phyloP scores from a whole-genome alignment of 2,329 filamentous ascomycete genomes.

The Raffaelea arxii region DNA sequence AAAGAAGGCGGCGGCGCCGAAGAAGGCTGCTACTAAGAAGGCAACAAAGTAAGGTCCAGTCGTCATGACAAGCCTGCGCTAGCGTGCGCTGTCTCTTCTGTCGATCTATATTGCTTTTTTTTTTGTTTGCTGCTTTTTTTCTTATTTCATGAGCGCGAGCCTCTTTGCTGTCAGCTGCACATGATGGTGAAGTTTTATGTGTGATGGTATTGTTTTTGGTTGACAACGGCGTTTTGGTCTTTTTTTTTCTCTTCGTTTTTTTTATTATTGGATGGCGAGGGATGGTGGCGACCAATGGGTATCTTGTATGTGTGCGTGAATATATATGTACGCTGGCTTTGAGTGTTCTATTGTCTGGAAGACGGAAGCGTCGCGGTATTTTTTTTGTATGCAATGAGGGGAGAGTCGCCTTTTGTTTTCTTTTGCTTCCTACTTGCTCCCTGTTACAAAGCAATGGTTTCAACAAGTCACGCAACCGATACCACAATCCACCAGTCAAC shows the following conservation, averaged over 20 bases:
- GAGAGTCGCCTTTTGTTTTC: neutral
- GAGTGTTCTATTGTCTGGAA: neutral
- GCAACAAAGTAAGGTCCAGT: constrained; percentile 16
- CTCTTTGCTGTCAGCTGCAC: constrained; percentile 8
- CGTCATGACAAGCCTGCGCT: constrained; percentile 3
- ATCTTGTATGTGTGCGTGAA: constrained; percentile 9
- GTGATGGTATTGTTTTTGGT: constrained; percentile 11
- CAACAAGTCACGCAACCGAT: too few species aligned
- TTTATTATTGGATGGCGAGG: constrained; percentile 10
- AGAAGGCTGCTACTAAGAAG: constrained; percentile 37
- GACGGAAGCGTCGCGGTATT: neutral
- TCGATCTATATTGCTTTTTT: constrained; percentile 1
- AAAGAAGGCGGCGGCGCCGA: constrained; percentile 36
- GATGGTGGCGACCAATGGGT: constrained; percentile 10
- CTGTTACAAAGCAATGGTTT: too few species aligned
- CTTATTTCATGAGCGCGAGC: constrained; percentile 11
- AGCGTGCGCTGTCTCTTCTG: too few species aligned
- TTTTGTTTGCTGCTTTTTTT: constrained; percentile 8
- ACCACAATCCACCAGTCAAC: too few species aligned
- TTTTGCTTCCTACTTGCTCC: neutral
- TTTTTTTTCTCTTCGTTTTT: constrained; percentile 4
- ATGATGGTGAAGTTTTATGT: constrained; percentile 9
- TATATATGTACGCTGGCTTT: constrained; percentile 9
- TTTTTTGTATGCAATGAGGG: neutral
- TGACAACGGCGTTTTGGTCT: constrained; percentile 9